A percentile compares a stretch with the other conserved stretches of the same genome.
Evolutionary conservation across 2,329 filamentous ascomycete genomes (phyloP).

Genomic region (Epichloe coenophiala): DNA sequence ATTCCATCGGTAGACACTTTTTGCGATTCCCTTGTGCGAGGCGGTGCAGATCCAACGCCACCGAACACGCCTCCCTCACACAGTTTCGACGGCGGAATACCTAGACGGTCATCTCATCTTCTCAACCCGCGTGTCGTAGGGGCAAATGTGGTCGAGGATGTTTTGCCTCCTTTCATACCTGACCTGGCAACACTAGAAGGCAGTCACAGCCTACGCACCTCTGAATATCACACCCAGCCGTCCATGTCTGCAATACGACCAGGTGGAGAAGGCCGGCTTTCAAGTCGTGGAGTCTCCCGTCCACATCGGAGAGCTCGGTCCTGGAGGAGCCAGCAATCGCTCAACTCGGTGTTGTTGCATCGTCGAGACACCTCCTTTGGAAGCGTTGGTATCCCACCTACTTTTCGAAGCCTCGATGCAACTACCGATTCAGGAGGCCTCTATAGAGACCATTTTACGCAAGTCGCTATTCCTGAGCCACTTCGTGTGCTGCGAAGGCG

Average conservation of each 20-base stretch:
- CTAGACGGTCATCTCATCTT: conserved; percentile 41
- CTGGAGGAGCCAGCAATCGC: conserved; percentile 33
- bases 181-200: conserved; percentile 28
- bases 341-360: conserved; percentile 37
- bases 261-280: conserved; percentile 14
- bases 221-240: conserved; percentile 20
- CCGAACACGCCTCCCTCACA: conserved; percentile 45
- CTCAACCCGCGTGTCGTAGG: conserved; percentile 32
- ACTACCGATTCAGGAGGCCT: conserved; percentile 41
- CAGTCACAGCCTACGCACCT: conserved; percentile 13
- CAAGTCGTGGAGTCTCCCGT: conserved; percentile 17
- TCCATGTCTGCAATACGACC: conserved; percentile 16
- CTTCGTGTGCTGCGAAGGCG: conserved; percentile 53
- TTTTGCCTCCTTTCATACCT: conserved; percentile 34
- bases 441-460: conserved; percentile 28
- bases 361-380: conserved; percentile 47
- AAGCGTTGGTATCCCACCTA: conserved; percentile 38
- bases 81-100: conserved; percentile 26
- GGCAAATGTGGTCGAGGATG: conserved; percentile 23
- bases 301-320: conserved; percentile 33
- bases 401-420: conserved; percentile 47
- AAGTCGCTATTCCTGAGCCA: conserved; percentile 31
- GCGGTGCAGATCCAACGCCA: conserved; percentile 41
- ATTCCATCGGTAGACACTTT: conserved; percentile 39
- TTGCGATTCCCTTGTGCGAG: conserved; percentile 35